Evolutionary conservation across 371 early-diverging fungal genomes (phyloP).

Genomic region (Batrachochytrium dendrobatidis): DNA sequence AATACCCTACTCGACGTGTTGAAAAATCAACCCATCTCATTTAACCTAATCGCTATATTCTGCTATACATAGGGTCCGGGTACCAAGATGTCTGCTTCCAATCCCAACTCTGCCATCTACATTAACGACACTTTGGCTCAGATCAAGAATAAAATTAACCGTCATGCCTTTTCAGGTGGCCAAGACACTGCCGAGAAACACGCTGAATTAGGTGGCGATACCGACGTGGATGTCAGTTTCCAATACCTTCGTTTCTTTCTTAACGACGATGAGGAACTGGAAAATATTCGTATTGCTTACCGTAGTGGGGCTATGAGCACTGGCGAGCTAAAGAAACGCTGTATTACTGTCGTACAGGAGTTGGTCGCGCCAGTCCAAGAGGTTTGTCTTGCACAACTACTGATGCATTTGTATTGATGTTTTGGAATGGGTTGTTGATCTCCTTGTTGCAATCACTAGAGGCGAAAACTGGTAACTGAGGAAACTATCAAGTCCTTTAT

Average conservation of each 20-base stretch:
- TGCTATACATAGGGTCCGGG: slow-evolving; percentile 62
- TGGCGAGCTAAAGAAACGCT: slow-evolving; percentile 88
- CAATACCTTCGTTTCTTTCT: slow-evolving; percentile 97
- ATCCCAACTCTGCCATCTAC: slow-evolving; percentile 88
- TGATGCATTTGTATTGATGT: background rate
- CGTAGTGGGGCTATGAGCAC: slow-evolving; percentile 84
- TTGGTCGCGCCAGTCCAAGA: slow-evolving; percentile 86
- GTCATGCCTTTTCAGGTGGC: slow-evolving; percentile 97
- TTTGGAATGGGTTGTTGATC: background rate
- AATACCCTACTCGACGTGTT: background rate
- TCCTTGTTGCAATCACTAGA: slow-evolving; percentile 8
- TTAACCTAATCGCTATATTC: no score
- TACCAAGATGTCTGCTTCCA: slow-evolving; percentile 98
- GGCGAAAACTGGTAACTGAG: slow-evolving; percentile 34
- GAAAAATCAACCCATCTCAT: no score
- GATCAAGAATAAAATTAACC: slow-evolving; percentile 98
- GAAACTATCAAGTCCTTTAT: slow-evolving; percentile 35
- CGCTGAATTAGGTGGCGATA: slow-evolving; percentile 82
- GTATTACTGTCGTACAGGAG: slow-evolving; percentile 81
- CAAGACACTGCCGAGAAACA: slow-evolving; percentile 91
- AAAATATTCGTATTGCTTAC: slow-evolving; percentile 68
- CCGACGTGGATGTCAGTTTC: slow-evolving; percentile 96
- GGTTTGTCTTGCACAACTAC: slow-evolving; percentile 14
- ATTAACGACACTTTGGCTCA: slow-evolving; percentile 88
- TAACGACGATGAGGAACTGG: slow-evolving; percentile 92